phyloP scores from a whole-genome alignment of 2,329 filamentous ascomycete species.

The Colletotrichum plurivorum region DNA sequence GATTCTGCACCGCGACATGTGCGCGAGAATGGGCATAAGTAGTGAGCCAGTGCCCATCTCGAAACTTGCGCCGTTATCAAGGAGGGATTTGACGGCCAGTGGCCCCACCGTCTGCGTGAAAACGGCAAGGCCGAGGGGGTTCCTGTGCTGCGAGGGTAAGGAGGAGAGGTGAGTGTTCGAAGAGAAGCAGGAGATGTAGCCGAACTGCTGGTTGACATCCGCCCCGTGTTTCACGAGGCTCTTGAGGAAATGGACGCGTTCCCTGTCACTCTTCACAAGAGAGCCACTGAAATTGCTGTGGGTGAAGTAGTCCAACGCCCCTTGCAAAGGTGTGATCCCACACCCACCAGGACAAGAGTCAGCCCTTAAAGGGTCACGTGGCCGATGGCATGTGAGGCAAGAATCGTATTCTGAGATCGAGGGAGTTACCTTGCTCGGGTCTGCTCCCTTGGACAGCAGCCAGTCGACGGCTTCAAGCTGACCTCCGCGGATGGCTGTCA shows the following conservation, averaged over 20 bases:
- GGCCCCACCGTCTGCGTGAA: conserved; percentile 14
- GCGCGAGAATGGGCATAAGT: not conserved
- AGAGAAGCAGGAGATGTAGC: not conserved
- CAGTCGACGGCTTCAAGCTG: conserved; percentile 4
- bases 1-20: conserved; percentile 6
- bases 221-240: conserved; percentile 5
- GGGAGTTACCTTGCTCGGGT: not conserved
- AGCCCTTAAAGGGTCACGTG: not conserved
- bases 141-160: not conserved
- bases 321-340: conserved; percentile 10
- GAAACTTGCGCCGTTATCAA: conserved; percentile 5
- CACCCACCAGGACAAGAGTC: not conserved
- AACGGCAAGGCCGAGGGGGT: conserved; percentile 8
- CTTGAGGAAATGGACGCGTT: conserved; percentile 1
- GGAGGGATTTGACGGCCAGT: conserved; percentile 4
- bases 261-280: not conserved
- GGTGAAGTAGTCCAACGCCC: conserved; percentile 18
- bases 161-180: not conserved
- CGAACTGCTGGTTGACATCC: conserved; percentile 5
- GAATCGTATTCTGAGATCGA: not conserved
- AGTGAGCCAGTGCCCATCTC: not conserved
- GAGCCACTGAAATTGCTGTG: conserved; percentile 5
- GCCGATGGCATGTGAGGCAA: not conserved
- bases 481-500: conserved; percentile 17
- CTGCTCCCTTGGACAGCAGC: conserved; percentile 7